Evolutionary conservation across 768 basidiomycete genomes (phyloP).

Genomic region (Boletus reticuloceps): DNA sequence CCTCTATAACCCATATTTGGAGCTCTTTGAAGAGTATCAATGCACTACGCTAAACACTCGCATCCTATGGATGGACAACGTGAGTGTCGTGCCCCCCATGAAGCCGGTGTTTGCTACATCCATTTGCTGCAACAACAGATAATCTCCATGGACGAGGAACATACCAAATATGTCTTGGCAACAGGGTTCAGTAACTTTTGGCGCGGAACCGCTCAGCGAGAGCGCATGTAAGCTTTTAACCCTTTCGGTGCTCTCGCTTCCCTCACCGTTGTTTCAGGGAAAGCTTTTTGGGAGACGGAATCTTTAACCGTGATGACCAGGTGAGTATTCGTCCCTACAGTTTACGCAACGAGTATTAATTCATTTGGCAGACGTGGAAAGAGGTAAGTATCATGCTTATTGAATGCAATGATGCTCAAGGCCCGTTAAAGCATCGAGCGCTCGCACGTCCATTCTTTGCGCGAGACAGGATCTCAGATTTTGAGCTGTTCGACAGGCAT

Average conservation of each 20-base stretch:
- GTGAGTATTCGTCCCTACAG: conserved; percentile 31
- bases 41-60: conserved; percentile 68
- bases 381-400: conserved; percentile 38
- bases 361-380: conserved; percentile 52
- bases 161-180: conserved; percentile 60
- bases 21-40: conserved; percentile 66
- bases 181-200: conserved; percentile 69
- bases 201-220: conserved; percentile 62
- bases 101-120: background rate
- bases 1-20: conserved; percentile 59
- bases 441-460: conserved; percentile 74
- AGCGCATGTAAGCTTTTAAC: conserved; percentile 51
- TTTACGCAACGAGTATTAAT: conserved; percentile 3
- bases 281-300: conserved; percentile 66
- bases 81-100: conserved; percentile 33
- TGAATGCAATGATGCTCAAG: conserved; percentile 1
- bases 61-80: conserved; percentile 68
- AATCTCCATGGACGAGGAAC: conserved; percentile 72
- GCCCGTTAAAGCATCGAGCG: conserved; percentile 50
- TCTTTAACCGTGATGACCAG: conserved; percentile 77
- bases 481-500: conserved; percentile 63
- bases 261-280: conserved; percentile 31
- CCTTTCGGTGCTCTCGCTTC: background rate
- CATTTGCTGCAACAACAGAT: conserved; percentile 40
- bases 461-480: conserved; percentile 68